Base-by-base conservation (phyloP, 1,284 basidiomycete species). In the Apiotrichum mycotoxinovorans region DNA sequence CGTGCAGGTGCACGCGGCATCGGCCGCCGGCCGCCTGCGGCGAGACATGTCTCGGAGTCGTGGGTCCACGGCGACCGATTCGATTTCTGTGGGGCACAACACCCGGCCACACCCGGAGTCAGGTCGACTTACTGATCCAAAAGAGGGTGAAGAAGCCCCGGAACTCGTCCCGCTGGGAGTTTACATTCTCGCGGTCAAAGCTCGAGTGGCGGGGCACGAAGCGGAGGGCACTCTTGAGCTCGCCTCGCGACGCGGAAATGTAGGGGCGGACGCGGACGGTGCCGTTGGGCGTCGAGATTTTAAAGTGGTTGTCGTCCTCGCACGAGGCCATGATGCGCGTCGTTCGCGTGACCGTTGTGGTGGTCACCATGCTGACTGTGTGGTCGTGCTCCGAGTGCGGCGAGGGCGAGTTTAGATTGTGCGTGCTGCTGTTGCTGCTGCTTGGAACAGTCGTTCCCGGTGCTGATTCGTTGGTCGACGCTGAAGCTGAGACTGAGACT, bases 141-240 rank as follows among this genome's bases (percentile, higher is more conserved):
- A 96, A 96, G 52, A 97, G 82, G 1, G 87, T 84, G 77, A 92
- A 96, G 81, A 96, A 96, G 1, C 93, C 93, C 65, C 93, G 83
- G 73, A 97, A 95, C 72, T 92, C 86, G 76, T 97, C 93, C 11
- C 26, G 10, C 35, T 84, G 83, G 18, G 86, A 87, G 15, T 76
- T 75, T 64, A 84, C 83, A 70, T 95, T 93, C 57, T 82, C 81
- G 44, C 85, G 87, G 76, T 97, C 92, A 68, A 97, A 91, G 52
- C 82, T 82, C 3, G 89, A 91, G 56, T 86, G 84, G 54, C 93
- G 83, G 5, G 93, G 91, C 1, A 85, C 83, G 74, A 96, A 96
- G 25, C 86, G 85, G 66, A 94, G 81, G 61, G 91, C 79, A 0
- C 89, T 87, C 56, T 75, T 73, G 41, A 77, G 45, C 52, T 78